Evolutionary conservation across 352 stramenopile genomes (phyloP), one percentile per base, ranked within the genome.

Genomic region (Peronospora belbahrii): DNA sequence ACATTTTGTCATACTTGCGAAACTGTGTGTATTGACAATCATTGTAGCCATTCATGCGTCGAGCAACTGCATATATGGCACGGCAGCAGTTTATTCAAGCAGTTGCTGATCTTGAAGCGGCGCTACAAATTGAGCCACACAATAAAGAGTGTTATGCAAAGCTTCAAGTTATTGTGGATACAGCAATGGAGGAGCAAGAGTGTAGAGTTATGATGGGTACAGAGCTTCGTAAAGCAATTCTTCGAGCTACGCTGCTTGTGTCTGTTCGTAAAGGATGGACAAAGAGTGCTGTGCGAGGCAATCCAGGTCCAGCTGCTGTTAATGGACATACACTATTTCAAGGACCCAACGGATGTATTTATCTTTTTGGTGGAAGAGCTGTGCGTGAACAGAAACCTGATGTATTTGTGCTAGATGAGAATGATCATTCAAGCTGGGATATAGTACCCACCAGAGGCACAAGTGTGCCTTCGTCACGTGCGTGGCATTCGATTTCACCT

Each of bases 251-350:
- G 5, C 36, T 73, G 6, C 42, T 75, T 13, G 17, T 66, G 2
- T 62, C 65, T 10, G 55, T 68, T 27, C 57, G 62, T 31, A 35
- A 62, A n/a, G 76, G 76, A 4, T 88, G 76, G 76, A 44, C 41
- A 8, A 28, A 48, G 0, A 47, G 64, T 18, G 32, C 59, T 13
- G 69, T 88, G 3, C 68, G 69, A 53, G 76, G 76, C 2, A 88
- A 88, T 19, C 76, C 76, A 18, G 68, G 69, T n/a, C 76, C 76
- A 22, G 59, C 71, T 27, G 73, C 60, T 30, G 47, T 85, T 5
- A 88, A 85, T 32, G 76, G 76, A 4, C 76, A 88, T 20, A 64
- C 57, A 1, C 49, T 88, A n/a, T 83, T 83, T 30, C 35, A 27
- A 39, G 64, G 52, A 15, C 18, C 23, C 2, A 48, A 57, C 13